Conservation (phyloP, 371 early-diverging fungal genomes). For the Lichtheimia ramosa region DNA sequence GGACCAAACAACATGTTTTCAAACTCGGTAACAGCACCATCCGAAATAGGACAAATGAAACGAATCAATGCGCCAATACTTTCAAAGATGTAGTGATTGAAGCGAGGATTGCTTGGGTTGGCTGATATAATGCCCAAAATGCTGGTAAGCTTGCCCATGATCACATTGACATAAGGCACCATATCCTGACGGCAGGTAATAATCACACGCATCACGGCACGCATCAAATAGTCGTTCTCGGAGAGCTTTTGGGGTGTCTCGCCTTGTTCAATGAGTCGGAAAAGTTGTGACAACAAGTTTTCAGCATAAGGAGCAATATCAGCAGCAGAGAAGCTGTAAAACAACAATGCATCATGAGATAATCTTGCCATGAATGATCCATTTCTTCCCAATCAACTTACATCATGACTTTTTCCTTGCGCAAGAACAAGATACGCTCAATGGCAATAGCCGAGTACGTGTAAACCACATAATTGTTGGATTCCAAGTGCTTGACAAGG, state of each 20-base stretch:
- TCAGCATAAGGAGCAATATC: conserved; percentile 76
- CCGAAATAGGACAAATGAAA: conserved; percentile 63
- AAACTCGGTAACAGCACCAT: conserved; percentile 71
- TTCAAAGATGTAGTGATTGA: conserved; percentile 97
- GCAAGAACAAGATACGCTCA: conserved; percentile 87
- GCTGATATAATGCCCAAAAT: conserved; percentile 83
- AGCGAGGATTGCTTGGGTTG: conserved; percentile 96
- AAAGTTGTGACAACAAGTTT: conserved; percentile 71
- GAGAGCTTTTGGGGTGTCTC: conserved; percentile 83
- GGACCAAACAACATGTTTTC: conserved; percentile 77
- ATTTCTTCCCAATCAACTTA: conserved; percentile 24
- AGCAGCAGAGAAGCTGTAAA: conserved; percentile 59
- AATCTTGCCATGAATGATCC: background rate
- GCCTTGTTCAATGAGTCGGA: conserved; percentile 70
- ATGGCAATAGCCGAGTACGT: conserved; percentile 93
- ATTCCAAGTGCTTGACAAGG: conserved; percentile 78
- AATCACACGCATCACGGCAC: conserved; percentile 83
- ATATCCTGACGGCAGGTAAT: conserved; percentile 73
- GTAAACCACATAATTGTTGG: conserved; percentile 80
- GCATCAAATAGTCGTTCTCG: conserved; percentile 95
- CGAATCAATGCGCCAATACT: conserved; percentile 83
- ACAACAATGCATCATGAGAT: background rate
- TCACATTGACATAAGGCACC: conserved; percentile 65
- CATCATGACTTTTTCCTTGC: conserved; percentile 66
- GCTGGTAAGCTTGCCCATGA: conserved; percentile 70